Percentiles rank a stretch among this genome's conserved stretches.
Conservation (phyloP, 1,139 yeast genomes). For the Hansenula sp. region DNA sequence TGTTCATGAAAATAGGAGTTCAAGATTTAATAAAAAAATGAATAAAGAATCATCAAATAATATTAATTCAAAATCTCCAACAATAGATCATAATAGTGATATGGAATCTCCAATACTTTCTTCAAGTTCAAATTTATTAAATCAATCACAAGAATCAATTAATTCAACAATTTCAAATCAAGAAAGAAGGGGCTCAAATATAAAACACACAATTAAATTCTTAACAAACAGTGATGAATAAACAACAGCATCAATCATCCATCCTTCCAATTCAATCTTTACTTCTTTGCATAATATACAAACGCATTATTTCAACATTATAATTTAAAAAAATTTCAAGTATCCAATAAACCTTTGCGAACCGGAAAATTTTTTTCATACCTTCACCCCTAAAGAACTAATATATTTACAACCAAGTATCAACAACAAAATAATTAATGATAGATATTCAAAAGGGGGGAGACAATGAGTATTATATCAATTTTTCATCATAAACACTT, state of each 20-base stretch:
- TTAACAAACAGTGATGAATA: constrained; percentile 7
- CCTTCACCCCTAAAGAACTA: too few relatives aligned
- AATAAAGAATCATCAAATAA: constrained; percentile 3
- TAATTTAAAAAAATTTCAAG: too few relatives aligned
- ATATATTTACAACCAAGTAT: not conserved
- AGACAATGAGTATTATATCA: too few relatives aligned
- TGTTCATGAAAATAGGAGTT: constrained; percentile 43
- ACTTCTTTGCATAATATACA: not conserved
- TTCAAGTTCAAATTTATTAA: not conserved
- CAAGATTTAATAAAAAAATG: constrained; percentile 35
- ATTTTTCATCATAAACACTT: constrained; percentile 41
- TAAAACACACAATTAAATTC: constrained; percentile 19
- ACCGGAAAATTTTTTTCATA: too few relatives aligned
- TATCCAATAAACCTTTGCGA: too few relatives aligned
- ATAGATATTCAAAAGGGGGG: too few relatives aligned
- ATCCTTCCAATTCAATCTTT: too few relatives aligned
- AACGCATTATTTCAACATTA: too few relatives aligned
- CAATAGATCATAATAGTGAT: not conserved
- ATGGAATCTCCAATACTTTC: not conserved
- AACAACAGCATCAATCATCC: too few relatives aligned
- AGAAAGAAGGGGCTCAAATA: constrained; percentile 1
- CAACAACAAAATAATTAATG: not conserved
- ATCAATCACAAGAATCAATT: not conserved
- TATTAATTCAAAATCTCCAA: not conserved
- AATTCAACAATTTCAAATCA: too few relatives aligned